Base-by-base conservation (phyloP, 768 basidiomycete genomes). In the Rhizopogon rudus region DNA sequence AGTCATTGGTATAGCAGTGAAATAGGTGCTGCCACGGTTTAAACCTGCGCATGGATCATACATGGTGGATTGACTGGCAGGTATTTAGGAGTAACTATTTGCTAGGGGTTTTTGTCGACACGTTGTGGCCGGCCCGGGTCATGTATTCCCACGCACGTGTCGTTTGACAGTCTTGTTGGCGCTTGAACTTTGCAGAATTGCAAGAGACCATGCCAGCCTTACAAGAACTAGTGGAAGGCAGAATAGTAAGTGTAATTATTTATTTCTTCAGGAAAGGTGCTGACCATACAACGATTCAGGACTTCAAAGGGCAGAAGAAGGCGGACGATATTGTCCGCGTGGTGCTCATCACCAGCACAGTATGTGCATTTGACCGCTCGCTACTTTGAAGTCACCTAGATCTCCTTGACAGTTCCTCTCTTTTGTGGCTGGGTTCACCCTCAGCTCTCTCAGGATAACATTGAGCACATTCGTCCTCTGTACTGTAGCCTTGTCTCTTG, bases 281-380 rank as follows among this genome's bases (percentile, higher is more conserved):
- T 33, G 56, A 70, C 45, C 25, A 29, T 13, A 7, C 33, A 16
- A 1, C 4, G 17, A 17, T 45, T 13, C 51, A 70, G 68, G 68
- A 70, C 49, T 70, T 71, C 57, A 55, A 68, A 59, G 68, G 68
- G 14, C 68, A 70, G 44, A 66, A 60, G 59, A 61, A 52, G 40
- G 57, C 42, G 4, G 68, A 71, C 51, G 49, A 59, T 42, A 59
- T 70, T 17, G 40, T 52, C 51, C 68, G 61, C 16, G 44, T 68
- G 40, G 57, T 39, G 10, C 53, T 71, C 58, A 51, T 67, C 22
- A n/a, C 29, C 39, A 53, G 57, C 52, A 65, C 66, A 1, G 68
- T 71, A 40, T 31, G 68, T 59, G n/a, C 22, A 12, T 25, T 43
- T 41, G 17, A 17, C 41, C 13, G 9, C 40, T 20, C 10, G 25